A percentile compares a stretch with the other conserved stretches of the same genome.
phyloP scores from a whole-genome alignment of 768 basidiomycete species.

The Paxillus rubicundulus region DNA sequence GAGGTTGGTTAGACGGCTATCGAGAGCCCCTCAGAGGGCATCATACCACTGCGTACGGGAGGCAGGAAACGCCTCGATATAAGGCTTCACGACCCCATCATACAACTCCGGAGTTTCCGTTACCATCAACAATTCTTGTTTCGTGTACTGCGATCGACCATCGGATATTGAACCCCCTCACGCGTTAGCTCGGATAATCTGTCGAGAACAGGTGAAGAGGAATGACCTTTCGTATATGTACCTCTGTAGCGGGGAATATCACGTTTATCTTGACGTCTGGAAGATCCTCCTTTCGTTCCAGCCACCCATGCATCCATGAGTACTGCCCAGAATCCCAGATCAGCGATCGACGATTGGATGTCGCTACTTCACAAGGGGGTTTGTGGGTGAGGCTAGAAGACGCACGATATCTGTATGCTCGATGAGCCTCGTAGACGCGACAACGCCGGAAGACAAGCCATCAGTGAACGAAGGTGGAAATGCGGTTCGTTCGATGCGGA shows the following conservation, averaged over 20 bases:
- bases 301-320: constrained; percentile 75
- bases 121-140: constrained; percentile 69
- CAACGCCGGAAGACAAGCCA: constrained; percentile 36
- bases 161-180: not conserved
- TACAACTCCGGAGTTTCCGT: constrained; percentile 84
- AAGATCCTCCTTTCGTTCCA: constrained; percentile 34
- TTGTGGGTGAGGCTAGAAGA: not conserved
- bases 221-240: constrained; percentile 81
- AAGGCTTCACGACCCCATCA: constrained; percentile 65
- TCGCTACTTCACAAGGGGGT: not conserved
- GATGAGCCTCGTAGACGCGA: constrained; percentile 47
- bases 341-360: not conserved
- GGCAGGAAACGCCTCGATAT: constrained; percentile 71
- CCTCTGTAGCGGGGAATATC: constrained; percentile 86
- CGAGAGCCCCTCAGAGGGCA: not conserved
- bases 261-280: constrained; percentile 83
- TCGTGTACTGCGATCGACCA: constrained; percentile 58
- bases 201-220: no score
- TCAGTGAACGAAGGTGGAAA: constrained; percentile 43
- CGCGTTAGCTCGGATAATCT: not conserved
- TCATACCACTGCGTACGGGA: constrained; percentile 78
- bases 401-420: constrained; percentile 69
- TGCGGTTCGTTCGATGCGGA: constrained; percentile 78
- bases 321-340: constrained; percentile 51
- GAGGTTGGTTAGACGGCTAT: not conserved